Base-by-base conservation (phyloP, 805 yeast genomes). In the Suhomyces pyralidae region DNA sequence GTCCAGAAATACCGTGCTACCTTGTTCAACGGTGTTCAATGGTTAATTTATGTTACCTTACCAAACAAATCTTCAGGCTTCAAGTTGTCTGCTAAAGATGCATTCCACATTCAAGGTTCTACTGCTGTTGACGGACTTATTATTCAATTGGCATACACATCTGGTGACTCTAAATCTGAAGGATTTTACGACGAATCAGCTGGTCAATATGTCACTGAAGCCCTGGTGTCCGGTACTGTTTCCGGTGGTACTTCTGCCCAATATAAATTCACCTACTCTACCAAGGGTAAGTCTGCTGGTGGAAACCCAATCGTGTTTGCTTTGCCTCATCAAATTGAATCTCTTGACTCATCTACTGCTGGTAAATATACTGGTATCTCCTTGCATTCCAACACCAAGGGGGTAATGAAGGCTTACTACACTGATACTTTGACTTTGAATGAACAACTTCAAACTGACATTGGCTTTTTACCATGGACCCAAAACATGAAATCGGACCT, bases 121-220 rank as follows among this genome's bases (percentile, higher is more conserved):
- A 25, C 57, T 40, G 55, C 73, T 34, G 58, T 75, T 32, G 70
- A 75, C 57, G 83, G 83, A 10, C 77, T 71, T 28, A 65, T 80
- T 40, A 64, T 83, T 15, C 88, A 85, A 67, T 67, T 79, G 8
- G 86, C 84, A 2, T 72, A 73, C 44, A 71, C 82, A 8, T 77
- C 82, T 25, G 63, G 61, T 7, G 65, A 60, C 3, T 48, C 65
- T 46, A 55, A 59, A 8, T 63, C 67, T 30, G 81, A 78, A 22
- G 64, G 70, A 7, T 69, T 65, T 55, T 84, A 84, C 62, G 92
- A 86, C 64, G 58, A 70, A 43, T 82, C 87, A 19, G 92, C 94
- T 40, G 96, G 96, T 40, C 71, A 77, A 58, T 88, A 85, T 62
- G 82, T 80, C 3, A 76, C 78, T 2, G 76, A 74, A 32, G 84